Conservation (phyloP, 2,329 filamentous ascomycete genomes). For the Gnomoniopsis smithogilvyi region DNA sequence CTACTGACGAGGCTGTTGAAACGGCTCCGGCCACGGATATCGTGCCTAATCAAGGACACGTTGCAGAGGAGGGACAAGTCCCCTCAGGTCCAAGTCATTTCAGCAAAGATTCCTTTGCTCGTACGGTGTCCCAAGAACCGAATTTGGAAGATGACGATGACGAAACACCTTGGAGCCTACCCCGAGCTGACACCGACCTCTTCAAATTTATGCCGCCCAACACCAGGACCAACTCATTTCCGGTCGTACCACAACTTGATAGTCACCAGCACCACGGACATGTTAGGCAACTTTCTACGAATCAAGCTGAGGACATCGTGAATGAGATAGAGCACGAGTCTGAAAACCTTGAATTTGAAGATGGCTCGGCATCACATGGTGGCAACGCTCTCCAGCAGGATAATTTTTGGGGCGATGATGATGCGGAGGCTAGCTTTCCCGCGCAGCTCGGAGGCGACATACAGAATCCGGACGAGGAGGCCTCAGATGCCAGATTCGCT, state of each 20-base stretch:
- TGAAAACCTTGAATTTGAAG: slow-evolving; percentile 38
- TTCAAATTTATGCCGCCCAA: slow-evolving; percentile 58
- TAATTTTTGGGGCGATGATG: slow-evolving; percentile 18
- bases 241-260: slow-evolving; percentile 47
- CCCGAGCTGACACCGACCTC: slow-evolving; percentile 51
- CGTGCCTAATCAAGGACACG: not conserved
- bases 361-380: slow-evolving; percentile 14
- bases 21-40: not conserved
- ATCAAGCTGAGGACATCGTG: slow-evolving; percentile 52
- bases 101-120: slow-evolving; percentile 61
- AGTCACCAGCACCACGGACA: slow-evolving; percentile 25
- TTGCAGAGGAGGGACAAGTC: slow-evolving; percentile 11
- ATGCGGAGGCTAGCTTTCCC: slow-evolving; percentile 20
- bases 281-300: slow-evolving; percentile 42
- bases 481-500: slow-evolving; percentile 60
- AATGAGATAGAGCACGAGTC: slow-evolving; percentile 49
- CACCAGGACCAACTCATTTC: slow-evolving; percentile 63
- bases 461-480: slow-evolving; percentile 37
- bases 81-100: slow-evolving; percentile 47
- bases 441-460: slow-evolving; percentile 42
- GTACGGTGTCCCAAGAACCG: slow-evolving; percentile 61
- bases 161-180: slow-evolving; percentile 54
- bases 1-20: not conserved
- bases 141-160: slow-evolving; percentile 57
- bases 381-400: slow-evolving; percentile 14